phyloP scores from a whole-genome alignment of 225 moss, liverwort and hornwort genomes.

The Pleurozium schreberi region DNA sequence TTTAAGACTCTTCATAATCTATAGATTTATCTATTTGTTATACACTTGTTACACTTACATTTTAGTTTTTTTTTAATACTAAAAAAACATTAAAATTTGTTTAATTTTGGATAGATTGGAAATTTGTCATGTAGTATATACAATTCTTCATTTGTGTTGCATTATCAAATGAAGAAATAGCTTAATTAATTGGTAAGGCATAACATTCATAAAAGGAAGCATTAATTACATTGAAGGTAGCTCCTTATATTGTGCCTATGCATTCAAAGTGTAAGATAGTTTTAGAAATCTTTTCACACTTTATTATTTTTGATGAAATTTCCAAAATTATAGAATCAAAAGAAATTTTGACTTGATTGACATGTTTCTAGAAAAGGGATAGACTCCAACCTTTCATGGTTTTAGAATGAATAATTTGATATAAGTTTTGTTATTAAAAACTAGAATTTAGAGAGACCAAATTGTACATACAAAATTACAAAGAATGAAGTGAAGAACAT shows the following conservation, averaged over 20 bases:
- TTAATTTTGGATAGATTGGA: not conserved
- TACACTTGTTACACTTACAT: not conserved
- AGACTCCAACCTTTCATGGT: not conserved
- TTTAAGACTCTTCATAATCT: not conserved
- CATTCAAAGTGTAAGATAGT: not conserved
- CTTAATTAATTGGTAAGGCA: not conserved
- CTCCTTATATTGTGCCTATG: not conserved
- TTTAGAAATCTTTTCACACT: not conserved
- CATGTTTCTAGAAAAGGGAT: not conserved
- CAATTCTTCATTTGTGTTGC: not conserved
- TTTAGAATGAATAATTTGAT: not conserved
- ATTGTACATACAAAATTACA: not conserved
- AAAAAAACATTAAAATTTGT: not conserved
- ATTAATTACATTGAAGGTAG: accelerated
- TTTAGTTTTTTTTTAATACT: not conserved
- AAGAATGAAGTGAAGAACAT: not conserved
- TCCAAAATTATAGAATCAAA: not conserved
- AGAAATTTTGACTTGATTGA: not conserved
- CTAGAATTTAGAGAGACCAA: not conserved
- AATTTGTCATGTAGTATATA: not conserved
- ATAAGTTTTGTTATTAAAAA: not conserved
- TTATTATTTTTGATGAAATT: not conserved
- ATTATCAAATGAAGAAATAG: not conserved
- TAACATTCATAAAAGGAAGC: not conserved
- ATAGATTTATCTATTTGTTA: not conserved